A percentile compares a stretch with the other conserved stretches of the same genome.
These are phyloP conservation scores for Chlorophyllum brunneum DNA, from an alignment of 768 basidiomycete species.

Conservation along the genomic window DNA sequence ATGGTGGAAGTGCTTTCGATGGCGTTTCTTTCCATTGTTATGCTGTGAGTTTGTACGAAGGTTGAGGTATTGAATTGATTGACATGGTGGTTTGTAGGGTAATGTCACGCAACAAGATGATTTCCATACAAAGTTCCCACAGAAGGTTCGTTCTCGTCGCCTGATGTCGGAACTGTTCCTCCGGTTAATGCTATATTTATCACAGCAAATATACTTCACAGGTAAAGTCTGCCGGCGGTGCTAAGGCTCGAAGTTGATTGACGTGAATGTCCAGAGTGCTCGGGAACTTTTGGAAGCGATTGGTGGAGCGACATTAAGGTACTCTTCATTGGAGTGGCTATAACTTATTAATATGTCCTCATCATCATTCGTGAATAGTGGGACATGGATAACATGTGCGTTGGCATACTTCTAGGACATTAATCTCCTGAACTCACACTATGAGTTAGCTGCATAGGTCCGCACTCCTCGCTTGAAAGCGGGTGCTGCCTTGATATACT, in stretches of 20 bases:
- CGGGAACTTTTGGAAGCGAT: slow-evolving; percentile 55
- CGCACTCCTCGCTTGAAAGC: slow-evolving; percentile 8
- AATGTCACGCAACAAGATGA: slow-evolving; percentile 43
- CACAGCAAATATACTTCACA: slow-evolving; percentile 42
- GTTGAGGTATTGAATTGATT: background rate
- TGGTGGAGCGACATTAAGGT: slow-evolving; percentile 81
- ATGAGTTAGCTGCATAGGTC: slow-evolving; percentile 20
- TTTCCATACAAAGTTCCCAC: slow-evolving; percentile 50
- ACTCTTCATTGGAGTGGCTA: slow-evolving; percentile 4
- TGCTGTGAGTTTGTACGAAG: slow-evolving; percentile 20
- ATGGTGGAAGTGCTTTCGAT: slow-evolving; percentile 48
- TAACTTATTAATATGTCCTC: background rate
- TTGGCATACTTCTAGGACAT: background rate
- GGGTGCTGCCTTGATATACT: background rate
- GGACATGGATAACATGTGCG: slow-evolving; percentile 62
- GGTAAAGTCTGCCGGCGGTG: slow-evolving; percentile 18
- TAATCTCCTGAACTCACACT: background rate
- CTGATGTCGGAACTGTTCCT: background rate
- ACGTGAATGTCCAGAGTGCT: slow-evolving; percentile 43
- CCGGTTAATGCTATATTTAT: slow-evolving; percentile 3
- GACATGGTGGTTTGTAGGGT: slow-evolving; percentile 26
- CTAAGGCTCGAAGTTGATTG: background rate
- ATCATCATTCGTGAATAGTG: too few species aligned
- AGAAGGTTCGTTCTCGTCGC: slow-evolving; percentile 34
- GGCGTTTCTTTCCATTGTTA: slow-evolving; percentile 75